Percentiles rank a stretch among this genome's conserved stretches.
Evolutionary conservation across 2,329 filamentous ascomycete species (phyloP).

Genomic region (Dothiorella sarmentorum): DNA sequence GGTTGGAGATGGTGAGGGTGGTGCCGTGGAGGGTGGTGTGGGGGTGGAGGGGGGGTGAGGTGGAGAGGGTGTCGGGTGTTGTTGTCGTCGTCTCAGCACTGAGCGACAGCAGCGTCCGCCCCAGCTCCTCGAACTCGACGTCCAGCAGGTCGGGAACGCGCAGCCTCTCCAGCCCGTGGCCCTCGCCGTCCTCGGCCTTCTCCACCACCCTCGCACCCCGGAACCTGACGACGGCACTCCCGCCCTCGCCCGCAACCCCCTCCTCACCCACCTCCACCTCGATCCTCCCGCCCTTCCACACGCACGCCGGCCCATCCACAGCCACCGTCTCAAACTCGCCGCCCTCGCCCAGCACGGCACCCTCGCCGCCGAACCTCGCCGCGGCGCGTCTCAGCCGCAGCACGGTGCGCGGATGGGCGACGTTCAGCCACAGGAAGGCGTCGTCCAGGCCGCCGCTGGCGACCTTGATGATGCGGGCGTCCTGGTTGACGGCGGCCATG

Average conservation of each 20-base stretch:
- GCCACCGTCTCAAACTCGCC: constrained; percentile 96
- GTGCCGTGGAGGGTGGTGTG: constrained; percentile 20
- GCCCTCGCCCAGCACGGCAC: constrained; percentile 82
- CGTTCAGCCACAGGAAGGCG: constrained; percentile 74
- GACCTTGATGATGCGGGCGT: constrained; percentile 92
- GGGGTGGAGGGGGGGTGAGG: not conserved
- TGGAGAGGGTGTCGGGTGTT: not conserved
- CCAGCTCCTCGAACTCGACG: constrained; percentile 50
- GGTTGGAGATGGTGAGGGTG: constrained; percentile 49
- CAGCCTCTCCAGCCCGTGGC: constrained; percentile 32
- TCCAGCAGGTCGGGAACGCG: constrained; percentile 67
- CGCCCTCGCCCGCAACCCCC: constrained; percentile 66
- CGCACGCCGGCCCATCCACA: constrained; percentile 66
- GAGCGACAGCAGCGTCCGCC: not conserved
- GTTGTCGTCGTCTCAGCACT: not conserved
- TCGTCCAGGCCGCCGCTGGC: constrained; percentile 86
- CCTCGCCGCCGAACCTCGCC: constrained; percentile 65
- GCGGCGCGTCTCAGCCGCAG: constrained; percentile 53
- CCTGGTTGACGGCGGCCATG: constrained; percentile 73
- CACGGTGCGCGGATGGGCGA: constrained; percentile 56
- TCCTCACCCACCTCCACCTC: constrained; percentile 58
- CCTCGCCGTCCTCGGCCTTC: constrained; percentile 36
- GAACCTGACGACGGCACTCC: constrained; percentile 70
- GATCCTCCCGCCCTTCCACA: constrained; percentile 72
- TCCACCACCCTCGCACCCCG: constrained; percentile 53